Percentiles rank a stretch among this genome's conserved stretches.
Evolutionary conservation across 345 rosid genomes (phyloP).

Genomic region (Syzygium aromaticum): DNA sequence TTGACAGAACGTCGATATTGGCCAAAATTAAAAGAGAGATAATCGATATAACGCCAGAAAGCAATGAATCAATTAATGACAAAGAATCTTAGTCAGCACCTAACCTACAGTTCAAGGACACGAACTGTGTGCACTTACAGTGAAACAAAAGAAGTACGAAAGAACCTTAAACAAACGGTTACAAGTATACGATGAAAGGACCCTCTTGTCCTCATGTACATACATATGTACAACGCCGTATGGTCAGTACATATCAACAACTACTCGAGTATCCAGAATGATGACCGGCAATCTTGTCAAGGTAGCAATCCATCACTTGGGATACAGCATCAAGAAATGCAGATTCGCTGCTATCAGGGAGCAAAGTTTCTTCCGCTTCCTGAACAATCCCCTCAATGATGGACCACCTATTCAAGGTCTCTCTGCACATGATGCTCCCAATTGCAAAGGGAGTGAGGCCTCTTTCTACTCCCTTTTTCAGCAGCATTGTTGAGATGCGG

Average conservation of each 20-base stretch:
- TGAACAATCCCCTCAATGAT: constrained; percentile 25
- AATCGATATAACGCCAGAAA: not conserved
- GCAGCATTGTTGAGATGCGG: constrained; percentile 31
- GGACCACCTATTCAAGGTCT: constrained; percentile 23
- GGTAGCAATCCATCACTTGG: constrained; percentile 21
- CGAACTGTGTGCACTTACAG: not conserved
- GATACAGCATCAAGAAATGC: constrained; percentile 27
- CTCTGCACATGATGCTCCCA: constrained; percentile 36
- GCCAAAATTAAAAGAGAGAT: not conserved
- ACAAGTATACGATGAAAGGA: not conserved
- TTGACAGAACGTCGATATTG: not conserved
- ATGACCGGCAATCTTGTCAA: constrained; percentile 8
- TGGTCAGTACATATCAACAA: not conserved
- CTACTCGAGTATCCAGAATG: not conserved
- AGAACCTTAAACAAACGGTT: not conserved
- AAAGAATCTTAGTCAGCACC: not conserved
- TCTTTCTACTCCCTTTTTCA: constrained; percentile 35
- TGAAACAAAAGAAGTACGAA: not conserved
- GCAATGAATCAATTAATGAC: not conserved
- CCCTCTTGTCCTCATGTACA: not conserved
- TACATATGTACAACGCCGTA: not conserved
- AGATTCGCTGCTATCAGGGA: constrained; percentile 25
- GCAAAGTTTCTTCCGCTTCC: constrained; percentile 23
- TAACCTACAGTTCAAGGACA: not conserved
- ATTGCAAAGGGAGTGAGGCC: constrained; percentile 27